Conservation (phyloP, 163 green algal genomes). For the Volvox carteri region DNA sequence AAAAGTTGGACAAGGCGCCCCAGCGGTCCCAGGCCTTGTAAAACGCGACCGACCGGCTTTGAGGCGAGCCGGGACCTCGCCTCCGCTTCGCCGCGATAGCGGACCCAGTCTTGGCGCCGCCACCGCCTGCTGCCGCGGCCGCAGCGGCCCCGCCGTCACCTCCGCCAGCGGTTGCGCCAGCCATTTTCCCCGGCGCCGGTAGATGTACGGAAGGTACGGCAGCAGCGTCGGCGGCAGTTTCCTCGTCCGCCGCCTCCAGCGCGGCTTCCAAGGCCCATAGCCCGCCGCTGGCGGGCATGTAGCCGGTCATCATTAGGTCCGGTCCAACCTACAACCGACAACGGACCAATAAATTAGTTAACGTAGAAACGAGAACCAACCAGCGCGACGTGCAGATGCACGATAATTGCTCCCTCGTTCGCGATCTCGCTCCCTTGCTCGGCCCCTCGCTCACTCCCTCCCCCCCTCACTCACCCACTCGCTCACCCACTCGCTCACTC, state of each 20-base stretch:
- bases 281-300: constrained; percentile 87
- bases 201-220: constrained; percentile 27
- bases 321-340: constrained; percentile 68
- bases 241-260: constrained; percentile 59
- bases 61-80: constrained; percentile 24
- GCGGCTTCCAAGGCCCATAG: constrained; percentile 70
- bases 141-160: neutral
- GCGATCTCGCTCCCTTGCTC: too few species aligned
- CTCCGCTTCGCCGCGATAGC: constrained; percentile 28
- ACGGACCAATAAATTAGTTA: too few species aligned
- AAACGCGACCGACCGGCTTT: constrained; percentile 65
- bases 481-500: too few species aligned
- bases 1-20: constrained; percentile 95
- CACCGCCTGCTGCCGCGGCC: neutral
- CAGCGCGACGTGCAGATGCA: too few species aligned
- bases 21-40: constrained; percentile 92
- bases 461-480: too few species aligned
- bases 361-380: too few species aligned
- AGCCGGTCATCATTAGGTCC: constrained; percentile 89
- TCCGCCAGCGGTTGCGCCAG: neutral
- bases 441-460: neutral
- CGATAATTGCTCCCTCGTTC: too few species aligned
- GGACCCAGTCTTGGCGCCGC: too few species aligned
- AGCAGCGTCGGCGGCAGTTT: constrained; percentile 30
- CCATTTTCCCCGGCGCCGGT: neutral